Evolutionary conservation across 805 yeast species (phyloP), one percentile per base, ranked within the genome.

Genomic region (Cephaloascus albidus): DNA sequence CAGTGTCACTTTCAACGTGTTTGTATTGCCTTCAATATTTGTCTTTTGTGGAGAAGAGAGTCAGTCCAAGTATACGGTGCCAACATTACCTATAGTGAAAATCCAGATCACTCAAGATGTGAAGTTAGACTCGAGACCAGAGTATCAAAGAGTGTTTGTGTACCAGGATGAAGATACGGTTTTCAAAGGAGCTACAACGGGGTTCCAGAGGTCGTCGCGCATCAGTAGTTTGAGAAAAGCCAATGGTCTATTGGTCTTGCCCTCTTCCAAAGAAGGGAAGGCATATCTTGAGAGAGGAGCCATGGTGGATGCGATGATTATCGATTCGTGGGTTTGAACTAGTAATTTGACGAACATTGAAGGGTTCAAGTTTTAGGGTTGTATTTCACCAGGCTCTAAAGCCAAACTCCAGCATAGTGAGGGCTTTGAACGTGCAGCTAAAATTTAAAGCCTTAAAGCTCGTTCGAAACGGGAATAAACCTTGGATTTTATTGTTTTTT

Each of bases 141-240:
- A 74, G 42, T 74, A 67, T 48, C 78, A 73, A 38, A 48, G 80
- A 16, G 78, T 63, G 2, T 37, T 39, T 10, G 51, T 69, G 4
- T 40, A 38, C 10, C 70, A 63, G 33, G 40, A 38, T 8, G 8
- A 16, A 16, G 26, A 36, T 14, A 34, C 37, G 10, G 8, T 6
- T 6, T 31, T 31, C 17, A 31, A 14, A n/a, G 15, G 8, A 8
- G 16, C 33, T 8, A n/a, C 33, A n/a, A 72, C 78, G 0, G 80
- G 80, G 1, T 61, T 62, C 42, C 80, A 74, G 45, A 51, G 80
- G 40, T 70, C 76, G 41, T 67, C 75, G 40, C 51, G 74, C 17
- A 63, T 74, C 10, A 70, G 67, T 1, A 67, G 75, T 18, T 57
- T 74, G 50, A 61, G 54, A n/a, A 59, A 62, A 0, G 73, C 77